Base-by-base conservation (phyloP, 73 alveolate genomes). In the Paramecium sexaurelia region DNA sequence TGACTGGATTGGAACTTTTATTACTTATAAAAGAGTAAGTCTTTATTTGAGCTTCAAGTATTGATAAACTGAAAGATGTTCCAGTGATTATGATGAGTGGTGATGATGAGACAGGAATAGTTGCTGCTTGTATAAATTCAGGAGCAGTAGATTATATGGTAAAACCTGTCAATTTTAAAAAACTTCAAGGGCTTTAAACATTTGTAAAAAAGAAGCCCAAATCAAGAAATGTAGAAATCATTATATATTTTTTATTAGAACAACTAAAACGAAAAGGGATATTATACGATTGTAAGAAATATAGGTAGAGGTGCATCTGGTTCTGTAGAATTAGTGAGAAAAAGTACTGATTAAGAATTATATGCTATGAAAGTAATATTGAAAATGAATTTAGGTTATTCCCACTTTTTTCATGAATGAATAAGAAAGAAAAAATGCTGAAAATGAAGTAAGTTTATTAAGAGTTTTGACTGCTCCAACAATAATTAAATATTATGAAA, bases 381-480 rank as follows among this genome's bases (percentile, higher is more conserved):
- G 1, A 35, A 27, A 36, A 36, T 33, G 11, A 33, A 73, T 24
- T 15, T 73, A 73, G 87, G 57, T 39, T 11, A 78, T 78, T 11
- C 90, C 94, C 3, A 68, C 94, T 35, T 78, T 84, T 17, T 84
- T 69, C 29, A 69, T 97, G 93, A 91, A 88, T 90, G 99, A 95
- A 55, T 94, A 92, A 47, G 99, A 97, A 57, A 91, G 94, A 67
- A 75, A 93, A 69, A 87, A 92, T 61, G 98, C 98, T 5, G 96
- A 94, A 95, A 95, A 95, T 93, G 99, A 98, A 94, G 98, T 97
- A 51, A 92, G 94, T 61, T 94, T 98, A 22, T 92, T 97, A 84
- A 94, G 91, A 89, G 97, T 96, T 19, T 93, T 97, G 19, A 71
- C 69, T 2, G 99, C 98, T 24, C 99, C 99, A 55, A 98, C 99